Conservation (phyloP, 352 stramenopile species). For the Plasmopara muralis region DNA sequence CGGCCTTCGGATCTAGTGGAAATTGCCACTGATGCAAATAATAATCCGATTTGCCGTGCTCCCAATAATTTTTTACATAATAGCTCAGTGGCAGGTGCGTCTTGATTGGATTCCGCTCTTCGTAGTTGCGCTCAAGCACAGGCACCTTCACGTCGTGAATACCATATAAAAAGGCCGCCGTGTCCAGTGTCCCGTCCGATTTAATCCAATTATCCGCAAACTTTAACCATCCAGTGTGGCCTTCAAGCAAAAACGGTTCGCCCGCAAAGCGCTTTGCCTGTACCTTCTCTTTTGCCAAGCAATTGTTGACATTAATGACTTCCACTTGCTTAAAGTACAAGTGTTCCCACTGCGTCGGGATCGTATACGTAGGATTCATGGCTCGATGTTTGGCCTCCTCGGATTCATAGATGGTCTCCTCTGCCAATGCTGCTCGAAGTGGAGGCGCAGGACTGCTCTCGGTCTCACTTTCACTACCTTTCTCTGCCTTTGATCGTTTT, state of each 20-base stretch:
- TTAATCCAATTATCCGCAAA: conserved; percentile 62
- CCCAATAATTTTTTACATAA: conserved; percentile 81
- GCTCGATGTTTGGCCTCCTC: conserved; percentile 26
- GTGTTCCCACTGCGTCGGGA: conserved; percentile 67
- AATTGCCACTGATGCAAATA: conserved; percentile 97
- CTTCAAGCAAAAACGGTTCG: conserved; percentile 68
- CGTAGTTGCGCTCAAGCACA: conserved; percentile 73
- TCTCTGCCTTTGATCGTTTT: conserved; percentile 18
- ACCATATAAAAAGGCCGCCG: conserved; percentile 48
- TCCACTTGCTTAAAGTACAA: conserved; percentile 56
- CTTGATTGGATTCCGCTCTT: conserved; percentile 72
- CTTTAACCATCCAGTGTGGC: conserved; percentile 53
- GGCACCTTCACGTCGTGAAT: conserved; percentile 78
- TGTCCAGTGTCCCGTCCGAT: conserved; percentile 47
- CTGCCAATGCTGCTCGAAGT: conserved; percentile 14
- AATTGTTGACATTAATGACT: conserved; percentile 56
- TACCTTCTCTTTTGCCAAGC: conserved; percentile 46
- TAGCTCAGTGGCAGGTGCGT: conserved; percentile 57
- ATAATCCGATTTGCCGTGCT: conserved; percentile 69
- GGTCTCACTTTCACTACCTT: not conserved
- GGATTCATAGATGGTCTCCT: conserved; percentile 21
- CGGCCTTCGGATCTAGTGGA: conserved; percentile 64
- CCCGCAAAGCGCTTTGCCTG: conserved; percentile 56
- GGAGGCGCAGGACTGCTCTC: conserved; percentile 8
- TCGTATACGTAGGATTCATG: conserved; percentile 53